Conservation (phyloP, 2,329 filamentous ascomycete species). For the Fusarium piperis region DNA sequence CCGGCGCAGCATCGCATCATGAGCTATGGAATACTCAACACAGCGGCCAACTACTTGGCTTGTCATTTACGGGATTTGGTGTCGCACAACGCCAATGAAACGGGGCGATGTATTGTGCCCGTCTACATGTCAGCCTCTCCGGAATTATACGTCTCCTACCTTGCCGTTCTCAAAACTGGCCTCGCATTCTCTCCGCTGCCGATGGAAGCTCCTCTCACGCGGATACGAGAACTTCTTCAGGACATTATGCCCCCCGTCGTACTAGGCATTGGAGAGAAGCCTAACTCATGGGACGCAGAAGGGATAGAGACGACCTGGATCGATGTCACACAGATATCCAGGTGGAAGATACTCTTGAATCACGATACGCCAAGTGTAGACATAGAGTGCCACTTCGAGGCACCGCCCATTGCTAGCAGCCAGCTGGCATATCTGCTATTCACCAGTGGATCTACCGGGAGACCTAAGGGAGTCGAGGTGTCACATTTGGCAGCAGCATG, state of each 20-base stretch:
- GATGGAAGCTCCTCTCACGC: conserved; percentile 43
- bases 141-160: conserved; percentile 50
- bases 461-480: not conserved
- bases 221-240: conserved; percentile 1
- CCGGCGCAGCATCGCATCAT: not conserved
- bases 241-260: not conserved
- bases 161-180: conserved; percentile 49
- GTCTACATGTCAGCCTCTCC: conserved; percentile 32
- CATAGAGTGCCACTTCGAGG: not conserved
- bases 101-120: not conserved
- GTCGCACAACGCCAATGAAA: not conserved
- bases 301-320: not conserved
- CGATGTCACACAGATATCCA: not conserved
- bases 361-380: not conserved
- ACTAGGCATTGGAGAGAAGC: not conserved
- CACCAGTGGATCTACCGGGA: conserved; percentile 1
- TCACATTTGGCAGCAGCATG: conserved; percentile 1
- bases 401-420: not conserved
- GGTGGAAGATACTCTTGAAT: not conserved
- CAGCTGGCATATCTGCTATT: not conserved
- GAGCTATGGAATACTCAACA: not conserved
- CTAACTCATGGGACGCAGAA: not conserved
- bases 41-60: not conserved
- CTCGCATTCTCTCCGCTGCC: conserved; percentile 51
- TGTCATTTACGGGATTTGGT: not conserved